Conservation (phyloP, 2,329 filamentous ascomycete species). For the Sarocladiaceae sp. region DNA sequence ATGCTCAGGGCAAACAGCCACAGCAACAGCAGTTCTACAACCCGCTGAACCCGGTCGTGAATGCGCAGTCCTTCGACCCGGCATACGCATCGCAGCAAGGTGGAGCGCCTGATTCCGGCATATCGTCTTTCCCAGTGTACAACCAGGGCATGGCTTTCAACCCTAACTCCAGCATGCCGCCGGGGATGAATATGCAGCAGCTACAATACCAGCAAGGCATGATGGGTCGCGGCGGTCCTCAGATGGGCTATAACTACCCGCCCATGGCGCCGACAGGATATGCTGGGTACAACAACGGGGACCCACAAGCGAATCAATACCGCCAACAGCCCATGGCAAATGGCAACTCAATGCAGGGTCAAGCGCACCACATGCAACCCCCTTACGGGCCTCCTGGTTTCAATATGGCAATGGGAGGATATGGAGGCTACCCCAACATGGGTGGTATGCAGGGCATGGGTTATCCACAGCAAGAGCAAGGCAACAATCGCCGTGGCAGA, state of each 20-base stretch:
- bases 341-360: constrained; percentile 46
- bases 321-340: constrained; percentile 47
- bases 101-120: constrained; percentile 44
- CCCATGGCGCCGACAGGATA: constrained; percentile 50
- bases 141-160: constrained; percentile 50
- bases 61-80: constrained; percentile 44
- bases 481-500: constrained; percentile 53
- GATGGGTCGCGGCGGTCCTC: constrained; percentile 48
- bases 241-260: constrained; percentile 54
- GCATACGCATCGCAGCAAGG: constrained; percentile 47
- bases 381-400: constrained; percentile 48
- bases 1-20: constrained; percentile 35
- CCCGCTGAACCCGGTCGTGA: constrained; percentile 37
- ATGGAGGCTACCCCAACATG: constrained; percentile 39
- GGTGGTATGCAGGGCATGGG: constrained; percentile 44
- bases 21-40: constrained; percentile 46
- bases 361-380: constrained; percentile 33
- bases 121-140: constrained; percentile 47
- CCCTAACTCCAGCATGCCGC: constrained; percentile 39
- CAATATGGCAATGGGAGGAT: constrained; percentile 40
- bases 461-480: constrained; percentile 50
- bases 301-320: constrained; percentile 51
- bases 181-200: constrained; percentile 44
- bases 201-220: constrained; percentile 57
- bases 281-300: constrained; percentile 45